A percentile compares a stretch with the other conserved stretches of the same genome.
Conservation (phyloP, 257 asterid species). For the Parsonsia alboflavescens region DNA sequence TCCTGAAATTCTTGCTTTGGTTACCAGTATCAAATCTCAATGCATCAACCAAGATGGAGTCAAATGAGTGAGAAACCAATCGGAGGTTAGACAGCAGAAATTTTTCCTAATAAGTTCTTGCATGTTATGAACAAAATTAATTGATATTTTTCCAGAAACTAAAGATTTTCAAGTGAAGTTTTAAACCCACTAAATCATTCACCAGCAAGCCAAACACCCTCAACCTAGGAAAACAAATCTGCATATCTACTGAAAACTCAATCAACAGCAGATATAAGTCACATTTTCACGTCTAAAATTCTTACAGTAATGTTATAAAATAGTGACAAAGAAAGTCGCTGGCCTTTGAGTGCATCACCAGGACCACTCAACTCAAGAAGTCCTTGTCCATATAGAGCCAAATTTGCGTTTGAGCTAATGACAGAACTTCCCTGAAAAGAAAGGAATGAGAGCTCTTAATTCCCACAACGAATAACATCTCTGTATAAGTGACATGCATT, state of each 20-base stretch:
- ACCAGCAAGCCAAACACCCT: neutral
- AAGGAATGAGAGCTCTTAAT: slow-evolving; percentile 11
- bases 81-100: neutral
- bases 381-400: slow-evolving; percentile 91
- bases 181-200: neutral
- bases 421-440: slow-evolving; percentile 71
- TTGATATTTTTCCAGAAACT: neutral
- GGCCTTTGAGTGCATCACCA: slow-evolving; percentile 93
- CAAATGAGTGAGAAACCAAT: neutral
- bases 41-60: neutral
- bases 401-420: slow-evolving; percentile 82
- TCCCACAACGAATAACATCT: slow-evolving; percentile 15
- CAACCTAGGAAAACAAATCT: neutral
- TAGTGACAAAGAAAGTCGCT: slow-evolving; percentile 76
- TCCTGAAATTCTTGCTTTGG: neutral
- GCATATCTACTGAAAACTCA: neutral
- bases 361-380: slow-evolving; percentile 68
- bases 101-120: neutral
- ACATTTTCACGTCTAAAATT: slow-evolving; percentile 16
- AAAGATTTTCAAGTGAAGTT: neutral
- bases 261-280: slow-evolving; percentile 11
- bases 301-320: slow-evolving; percentile 92
- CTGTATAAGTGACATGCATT: slow-evolving; percentile 1
- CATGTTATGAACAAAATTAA: neutral
- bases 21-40: neutral